Evolutionary conservation across 2,329 filamentous ascomycete species (phyloP).

Genomic region (Arthrinium puccinioides): DNA sequence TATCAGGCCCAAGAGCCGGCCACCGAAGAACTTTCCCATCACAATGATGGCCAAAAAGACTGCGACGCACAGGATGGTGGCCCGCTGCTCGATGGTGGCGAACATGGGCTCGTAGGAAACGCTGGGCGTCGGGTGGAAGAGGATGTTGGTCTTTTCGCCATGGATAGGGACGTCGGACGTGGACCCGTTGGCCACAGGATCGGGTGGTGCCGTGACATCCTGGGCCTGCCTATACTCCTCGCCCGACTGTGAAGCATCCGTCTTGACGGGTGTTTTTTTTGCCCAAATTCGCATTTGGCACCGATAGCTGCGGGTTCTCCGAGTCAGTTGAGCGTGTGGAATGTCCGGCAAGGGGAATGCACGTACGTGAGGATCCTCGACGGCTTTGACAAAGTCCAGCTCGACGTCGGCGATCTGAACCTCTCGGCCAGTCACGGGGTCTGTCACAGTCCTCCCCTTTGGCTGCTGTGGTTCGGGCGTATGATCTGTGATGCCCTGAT

Average conservation of each 20-base stretch:
- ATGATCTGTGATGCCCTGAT: slow-evolving; percentile 32
- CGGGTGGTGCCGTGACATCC: slow-evolving; percentile 85
- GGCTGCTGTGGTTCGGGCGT: slow-evolving; percentile 27
- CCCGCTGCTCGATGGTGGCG: slow-evolving; percentile 64
- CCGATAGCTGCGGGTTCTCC: slow-evolving; percentile 55
- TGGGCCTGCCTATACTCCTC: slow-evolving; percentile 79
- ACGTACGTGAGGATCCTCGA: slow-evolving; percentile 62
- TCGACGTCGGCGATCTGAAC: slow-evolving; percentile 81
- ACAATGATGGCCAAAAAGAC: slow-evolving; percentile 70
- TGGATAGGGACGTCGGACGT: slow-evolving; percentile 94
- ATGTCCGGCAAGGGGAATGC: not conserved
- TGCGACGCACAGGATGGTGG: slow-evolving; percentile 60
- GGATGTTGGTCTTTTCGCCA: slow-evolving; percentile 91
- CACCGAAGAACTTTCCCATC: slow-evolving; percentile 73
- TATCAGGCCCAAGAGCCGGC: slow-evolving; percentile 66
- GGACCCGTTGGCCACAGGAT: slow-evolving; percentile 71
- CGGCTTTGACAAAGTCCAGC: slow-evolving; percentile 58
- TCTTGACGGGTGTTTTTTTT: slow-evolving; percentile 67
- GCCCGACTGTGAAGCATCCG: slow-evolving; percentile 62
- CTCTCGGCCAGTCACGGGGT: slow-evolving; percentile 81
- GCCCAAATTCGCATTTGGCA: slow-evolving; percentile 84
- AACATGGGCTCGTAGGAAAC: slow-evolving; percentile 90
- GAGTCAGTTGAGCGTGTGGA: no score
- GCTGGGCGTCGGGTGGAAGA: slow-evolving; percentile 90
- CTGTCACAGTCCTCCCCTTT: slow-evolving; percentile 61